Percentiles rank a stretch among this genome's conserved stretches.
Conservation (phyloP, 805 yeast genomes). For the Candida berthetii region DNA sequence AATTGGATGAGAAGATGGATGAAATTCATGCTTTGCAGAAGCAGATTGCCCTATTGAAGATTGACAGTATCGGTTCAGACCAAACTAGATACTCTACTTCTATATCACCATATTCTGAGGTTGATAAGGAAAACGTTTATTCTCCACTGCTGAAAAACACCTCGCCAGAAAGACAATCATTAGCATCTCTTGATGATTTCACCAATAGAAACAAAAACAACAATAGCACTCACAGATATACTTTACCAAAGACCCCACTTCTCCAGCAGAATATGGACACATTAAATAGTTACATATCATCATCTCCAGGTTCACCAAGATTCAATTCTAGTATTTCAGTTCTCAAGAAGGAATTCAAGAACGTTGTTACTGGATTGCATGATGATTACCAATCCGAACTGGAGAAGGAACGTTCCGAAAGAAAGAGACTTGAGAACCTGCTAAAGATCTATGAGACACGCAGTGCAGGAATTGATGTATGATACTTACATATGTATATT, state of each 20-base stretch:
- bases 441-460: constrained; percentile 24
- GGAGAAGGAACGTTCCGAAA: constrained; percentile 45
- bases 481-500: neutral
- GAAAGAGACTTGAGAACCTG: constrained; percentile 37
- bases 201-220: constrained; percentile 24
- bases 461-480: constrained; percentile 7
- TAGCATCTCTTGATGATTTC: constrained; percentile 11
- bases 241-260: constrained; percentile 16
- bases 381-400: constrained; percentile 55
- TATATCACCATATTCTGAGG: constrained; percentile 3
- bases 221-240: constrained; percentile 10
- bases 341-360: constrained; percentile 63
- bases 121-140: neutral
- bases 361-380: constrained; percentile 55
- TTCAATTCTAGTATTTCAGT: constrained; percentile 41
- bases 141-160: neutral
- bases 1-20: constrained; percentile 26
- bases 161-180: constrained; percentile 15
- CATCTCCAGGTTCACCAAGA: constrained; percentile 15
- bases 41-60: constrained; percentile 34
- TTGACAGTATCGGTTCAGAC: constrained; percentile 16
- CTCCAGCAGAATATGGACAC: constrained; percentile 8
- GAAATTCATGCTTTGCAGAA: constrained; percentile 38
- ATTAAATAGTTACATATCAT: constrained; percentile 8
- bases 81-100: constrained; percentile 1